Evolutionary conservation across 2,329 filamentous ascomycete species (phyloP).

Genomic region (Amesomyces nigricolor): DNA sequence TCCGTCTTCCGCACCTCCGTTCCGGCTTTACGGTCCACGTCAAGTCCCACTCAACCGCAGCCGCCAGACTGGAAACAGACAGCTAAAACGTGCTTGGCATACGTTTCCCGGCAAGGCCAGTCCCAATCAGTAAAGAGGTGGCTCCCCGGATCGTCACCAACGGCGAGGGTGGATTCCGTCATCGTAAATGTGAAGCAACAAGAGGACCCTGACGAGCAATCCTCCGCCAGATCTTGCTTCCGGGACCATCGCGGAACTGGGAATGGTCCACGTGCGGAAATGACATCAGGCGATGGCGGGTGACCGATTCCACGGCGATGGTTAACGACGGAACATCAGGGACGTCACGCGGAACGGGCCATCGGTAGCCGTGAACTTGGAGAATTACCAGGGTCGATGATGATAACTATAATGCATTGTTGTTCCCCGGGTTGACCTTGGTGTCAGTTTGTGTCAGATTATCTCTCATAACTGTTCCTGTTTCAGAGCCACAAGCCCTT

Average conservation of each 20-base stretch:
- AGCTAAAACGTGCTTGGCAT: background rate
- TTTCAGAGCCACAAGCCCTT: background rate
- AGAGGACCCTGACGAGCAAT: too few relatives aligned
- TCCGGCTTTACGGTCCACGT: background rate
- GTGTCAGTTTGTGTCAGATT: background rate
- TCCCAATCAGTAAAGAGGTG: background rate
- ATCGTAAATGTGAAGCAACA: background rate
- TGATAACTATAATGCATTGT: background rate
- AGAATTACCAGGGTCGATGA: background rate
- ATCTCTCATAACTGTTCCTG: too few relatives aligned
- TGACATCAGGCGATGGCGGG: conserved; percentile 10
- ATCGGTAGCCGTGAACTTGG: background rate
- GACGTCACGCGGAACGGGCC: conserved; percentile 4
- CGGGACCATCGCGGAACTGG: background rate
- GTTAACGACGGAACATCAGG: conserved; percentile 4
- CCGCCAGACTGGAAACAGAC: background rate
- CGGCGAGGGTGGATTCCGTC: background rate
- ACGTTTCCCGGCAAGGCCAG: background rate
- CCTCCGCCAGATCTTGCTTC: background rate
- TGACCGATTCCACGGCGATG: background rate
- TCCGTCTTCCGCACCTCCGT: conserved; percentile 19
- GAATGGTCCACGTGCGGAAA: background rate
- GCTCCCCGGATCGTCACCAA: background rate
- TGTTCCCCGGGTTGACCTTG: too few relatives aligned
- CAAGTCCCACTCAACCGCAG: background rate